Evolutionary conservation across 495 filamentous ascomycete species (phyloP).

Genomic region (Aspergillus wentii): DNA sequence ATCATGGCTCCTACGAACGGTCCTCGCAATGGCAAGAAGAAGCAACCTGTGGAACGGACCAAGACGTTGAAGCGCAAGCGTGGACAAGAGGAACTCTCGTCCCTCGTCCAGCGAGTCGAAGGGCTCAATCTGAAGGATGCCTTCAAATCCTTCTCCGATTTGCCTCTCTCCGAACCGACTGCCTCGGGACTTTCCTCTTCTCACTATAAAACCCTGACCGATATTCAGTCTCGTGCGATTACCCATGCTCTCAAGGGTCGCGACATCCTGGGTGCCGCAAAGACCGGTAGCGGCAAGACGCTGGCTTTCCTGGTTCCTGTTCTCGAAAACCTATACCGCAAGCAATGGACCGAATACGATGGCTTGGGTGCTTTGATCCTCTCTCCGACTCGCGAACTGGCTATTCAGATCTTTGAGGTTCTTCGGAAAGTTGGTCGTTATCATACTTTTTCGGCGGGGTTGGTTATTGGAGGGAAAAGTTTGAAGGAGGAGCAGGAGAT

Average conservation of each 20-base stretch:
- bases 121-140: conserved; percentile 47
- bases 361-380: conserved; percentile 90
- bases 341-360: conserved; percentile 84
- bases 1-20: conserved; percentile 29
- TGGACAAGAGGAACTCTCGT: conserved; percentile 37
- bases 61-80: conserved; percentile 61
- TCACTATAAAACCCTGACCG: conserved; percentile 85
- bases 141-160: conserved; percentile 59
- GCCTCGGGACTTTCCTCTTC: conserved; percentile 73
- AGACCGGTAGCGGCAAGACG: conserved; percentile 96
- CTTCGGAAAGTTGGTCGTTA: conserved; percentile 84
- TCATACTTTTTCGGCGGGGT: conserved; percentile 85
- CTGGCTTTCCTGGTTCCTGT: conserved; percentile 89
- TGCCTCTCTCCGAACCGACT: conserved; percentile 87
- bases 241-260: conserved; percentile 77
- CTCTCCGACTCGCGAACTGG: conserved; percentile 89
- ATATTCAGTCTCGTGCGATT: conserved; percentile 86
- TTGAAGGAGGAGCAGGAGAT: conserved; percentile 83
- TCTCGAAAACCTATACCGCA: conserved; percentile 89
- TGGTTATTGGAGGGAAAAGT: conserved; percentile 94
- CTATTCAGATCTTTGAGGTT: conserved; percentile 96
- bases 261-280: conserved; percentile 92
- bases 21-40: conserved; percentile 16
- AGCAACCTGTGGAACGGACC: conserved; percentile 19
- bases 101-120: conserved; percentile 43